Percentiles rank a stretch among this genome's conserved stretches.
Evolutionary conservation across 2,329 filamentous ascomycete species (phyloP).

Genomic region (Hysterium pulicare): DNA sequence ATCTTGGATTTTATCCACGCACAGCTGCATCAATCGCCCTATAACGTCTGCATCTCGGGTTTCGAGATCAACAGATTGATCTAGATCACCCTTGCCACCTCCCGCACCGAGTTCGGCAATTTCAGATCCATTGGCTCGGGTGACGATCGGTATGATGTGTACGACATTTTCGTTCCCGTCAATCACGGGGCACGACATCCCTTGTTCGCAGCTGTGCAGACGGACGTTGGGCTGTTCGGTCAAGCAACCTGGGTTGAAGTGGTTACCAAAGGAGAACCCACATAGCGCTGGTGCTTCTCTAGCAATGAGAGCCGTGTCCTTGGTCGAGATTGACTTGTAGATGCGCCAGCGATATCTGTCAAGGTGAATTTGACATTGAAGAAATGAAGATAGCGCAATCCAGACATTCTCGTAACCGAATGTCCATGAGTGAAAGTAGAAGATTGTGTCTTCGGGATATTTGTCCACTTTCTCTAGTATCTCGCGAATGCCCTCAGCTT

Average conservation of each 20-base stretch:
- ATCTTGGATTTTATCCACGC: conserved; percentile 37
- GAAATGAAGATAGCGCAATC: conserved; percentile 69
- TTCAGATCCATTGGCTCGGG: conserved; percentile 60
- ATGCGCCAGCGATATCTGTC: conserved; percentile 75
- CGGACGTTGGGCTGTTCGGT: conserved; percentile 61
- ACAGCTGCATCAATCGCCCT: conserved; percentile 54
- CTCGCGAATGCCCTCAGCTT: conserved; percentile 73
- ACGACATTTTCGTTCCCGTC: conserved; percentile 55
- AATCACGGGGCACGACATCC: conserved; percentile 57
- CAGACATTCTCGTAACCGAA: conserved; percentile 93
- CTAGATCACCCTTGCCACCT: conserved; percentile 73
- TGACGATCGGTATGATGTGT: conserved; percentile 75
- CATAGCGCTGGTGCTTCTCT: conserved; percentile 64
- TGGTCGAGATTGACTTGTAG: conserved; percentile 58
- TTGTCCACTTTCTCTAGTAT: conserved; percentile 63
- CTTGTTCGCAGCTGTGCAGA: conserved; percentile 84
- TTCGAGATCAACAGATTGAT: conserved; percentile 65
- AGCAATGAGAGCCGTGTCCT: conserved; percentile 39
- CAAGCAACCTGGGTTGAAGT: conserved; percentile 65
- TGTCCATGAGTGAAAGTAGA: conserved; percentile 86
- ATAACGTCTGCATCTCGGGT: conserved; percentile 48
- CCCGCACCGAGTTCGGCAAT: conserved; percentile 73
- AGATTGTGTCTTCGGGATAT: conserved; percentile 72
- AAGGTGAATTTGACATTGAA: conserved; percentile 73
- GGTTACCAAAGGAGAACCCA: conserved; percentile 74